These are phyloP conservation scores for Grosmannia penicillata DNA, from an alignment of 2,329 filamentous ascomycete species.

Conservation along the genomic window DNA sequence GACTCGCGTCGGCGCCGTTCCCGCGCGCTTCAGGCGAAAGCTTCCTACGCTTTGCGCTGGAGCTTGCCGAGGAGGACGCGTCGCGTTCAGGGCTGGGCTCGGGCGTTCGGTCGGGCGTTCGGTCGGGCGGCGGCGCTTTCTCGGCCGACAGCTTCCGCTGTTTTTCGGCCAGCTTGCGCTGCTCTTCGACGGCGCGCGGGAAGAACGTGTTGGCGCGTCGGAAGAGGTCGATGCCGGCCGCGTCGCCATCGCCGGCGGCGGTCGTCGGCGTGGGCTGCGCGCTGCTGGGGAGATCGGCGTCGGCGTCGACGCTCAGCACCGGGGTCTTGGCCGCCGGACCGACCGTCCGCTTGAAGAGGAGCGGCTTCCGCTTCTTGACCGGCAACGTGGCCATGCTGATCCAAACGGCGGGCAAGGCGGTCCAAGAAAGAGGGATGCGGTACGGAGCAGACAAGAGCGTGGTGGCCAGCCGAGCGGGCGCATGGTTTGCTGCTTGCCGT, in stretches of 20 bases:
- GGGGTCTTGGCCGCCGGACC: not conserved
- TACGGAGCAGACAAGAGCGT: not conserved
- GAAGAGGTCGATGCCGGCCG: slow-evolving; percentile 30
- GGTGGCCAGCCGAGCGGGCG: no score
- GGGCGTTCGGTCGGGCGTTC: not conserved
- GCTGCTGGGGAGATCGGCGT: not conserved
- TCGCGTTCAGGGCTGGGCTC: not conserved
- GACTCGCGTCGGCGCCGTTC: not conserved
- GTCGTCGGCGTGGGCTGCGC: not conserved
- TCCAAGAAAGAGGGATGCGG: not conserved
- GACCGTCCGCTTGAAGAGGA: slow-evolving; percentile 10
- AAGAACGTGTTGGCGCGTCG: slow-evolving; percentile 34
- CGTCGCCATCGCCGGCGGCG: slow-evolving; percentile 9
- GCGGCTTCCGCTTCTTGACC: slow-evolving; percentile 7
- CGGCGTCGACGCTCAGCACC: not conserved
- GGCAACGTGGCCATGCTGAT: not conserved
- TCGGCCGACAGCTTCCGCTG: slow-evolving; percentile 13
- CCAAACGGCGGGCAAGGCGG: not conserved
- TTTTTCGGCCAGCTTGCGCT: slow-evolving; percentile 3
- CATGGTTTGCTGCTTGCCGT: no score
- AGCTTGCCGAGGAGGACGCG: no score
- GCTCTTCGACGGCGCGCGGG: slow-evolving; percentile 15
- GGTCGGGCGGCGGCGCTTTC: not conserved
- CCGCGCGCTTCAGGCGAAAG: slow-evolving; percentile 6
- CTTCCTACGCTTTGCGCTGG: slow-evolving; percentile 7